Conservation (phyloP, 2,329 filamentous ascomycete genomes). For the Aspergillus novofumigatus region DNA sequence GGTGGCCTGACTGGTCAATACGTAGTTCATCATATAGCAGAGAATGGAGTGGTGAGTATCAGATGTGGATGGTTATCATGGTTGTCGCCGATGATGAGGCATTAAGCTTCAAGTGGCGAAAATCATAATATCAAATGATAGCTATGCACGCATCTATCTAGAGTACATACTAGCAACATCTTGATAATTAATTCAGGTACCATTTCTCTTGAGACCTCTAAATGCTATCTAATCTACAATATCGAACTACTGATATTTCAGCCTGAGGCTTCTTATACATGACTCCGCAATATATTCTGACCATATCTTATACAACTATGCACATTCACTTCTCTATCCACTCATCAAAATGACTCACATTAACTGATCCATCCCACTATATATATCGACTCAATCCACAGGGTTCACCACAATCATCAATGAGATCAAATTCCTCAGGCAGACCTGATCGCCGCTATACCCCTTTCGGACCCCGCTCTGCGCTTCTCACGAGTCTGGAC, state of each 20-base stretch:
- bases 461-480: conserved; percentile 23
- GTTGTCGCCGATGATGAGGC: not conserved
- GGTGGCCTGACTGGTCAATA: not conserved
- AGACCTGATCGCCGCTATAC: conserved; percentile 8
- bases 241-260: not conserved
- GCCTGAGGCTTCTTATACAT: too few species aligned
- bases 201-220: not conserved
- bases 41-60: not conserved
- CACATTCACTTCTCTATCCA: not conserved
- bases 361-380: not conserved
- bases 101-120: not conserved
- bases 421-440: conserved; percentile 12
- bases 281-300: too few species aligned
- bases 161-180: not conserved
- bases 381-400: not conserved
- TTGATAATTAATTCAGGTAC: not conserved
- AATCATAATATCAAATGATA: not conserved
- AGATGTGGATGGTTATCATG: not conserved
- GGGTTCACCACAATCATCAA: not conserved
- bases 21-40: not conserved
- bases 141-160: not conserved
- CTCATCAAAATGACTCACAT: not conserved
- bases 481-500: not conserved
- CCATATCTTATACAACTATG: not conserved
- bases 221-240: not conserved